Evolutionary conservation across 2,329 filamentous ascomycete genomes (phyloP), one percentile per base, ranked within the genome.

Genomic region (Fusarium dimerum): DNA sequence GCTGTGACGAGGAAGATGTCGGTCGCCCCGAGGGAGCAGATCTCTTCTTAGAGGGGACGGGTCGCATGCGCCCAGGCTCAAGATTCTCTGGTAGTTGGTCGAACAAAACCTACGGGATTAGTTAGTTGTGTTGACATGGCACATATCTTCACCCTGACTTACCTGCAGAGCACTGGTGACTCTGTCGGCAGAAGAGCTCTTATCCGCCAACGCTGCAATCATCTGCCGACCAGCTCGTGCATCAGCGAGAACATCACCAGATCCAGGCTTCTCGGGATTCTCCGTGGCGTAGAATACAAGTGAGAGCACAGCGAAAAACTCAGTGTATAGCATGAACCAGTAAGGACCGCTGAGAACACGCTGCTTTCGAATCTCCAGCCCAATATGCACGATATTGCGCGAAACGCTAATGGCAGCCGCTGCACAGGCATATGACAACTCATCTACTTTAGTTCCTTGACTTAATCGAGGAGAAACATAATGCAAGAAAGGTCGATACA

Each of bases 121-220:
- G 40, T 15, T 40, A n/a, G 11, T 8, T 12, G 30, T 13, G 34
- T 62, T 16, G 57, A 45, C 29, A 12, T 18, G 36, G 43, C 49
- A 45, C 45, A 67, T 52, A 66, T 67, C 15, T 10, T 54, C 42
- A 42, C 26, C n/a, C 26, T n/a, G 11, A 74, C 84, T 70, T 78
- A 93, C 90, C 67, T 85, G 83, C 29, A 99, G 78, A 40, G 90
- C 88, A 43, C 79, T 80, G 1, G 89, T 90, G 65, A 95, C 94
- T 55, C 90, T 81, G 68, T 97, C 91, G 3, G 94, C 94, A 36
- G 92, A 92, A 78, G 95, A 81, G 66, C 92, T 97, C 64, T 88
- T 87, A 63, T 89, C 86, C 3, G 92, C 88, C 52, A 97, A 79
- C 15, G 85, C 86, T 46, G 86, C 84, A 54, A 97, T 82, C 56